phyloP scores from a whole-genome alignment of 2,329 filamentous ascomycete genomes.

The Karstenula rhodostoma region DNA sequence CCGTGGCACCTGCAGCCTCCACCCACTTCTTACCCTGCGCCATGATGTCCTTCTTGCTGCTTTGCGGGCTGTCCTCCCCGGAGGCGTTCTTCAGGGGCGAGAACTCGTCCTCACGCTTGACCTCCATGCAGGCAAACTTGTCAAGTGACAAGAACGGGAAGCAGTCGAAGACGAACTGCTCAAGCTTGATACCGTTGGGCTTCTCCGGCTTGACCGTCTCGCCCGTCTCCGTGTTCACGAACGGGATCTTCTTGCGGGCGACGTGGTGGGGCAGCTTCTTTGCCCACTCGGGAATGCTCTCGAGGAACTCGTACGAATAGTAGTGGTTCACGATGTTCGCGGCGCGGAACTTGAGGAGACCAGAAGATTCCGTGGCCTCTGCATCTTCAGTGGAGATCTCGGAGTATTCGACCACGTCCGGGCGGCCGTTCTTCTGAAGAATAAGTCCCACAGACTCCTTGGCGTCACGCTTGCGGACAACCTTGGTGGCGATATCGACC shows the following conservation, averaged over 20 bases:
- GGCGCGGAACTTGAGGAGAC: slow-evolving; percentile 91
- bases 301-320: slow-evolving; percentile 93
- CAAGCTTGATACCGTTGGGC: slow-evolving; percentile 97
- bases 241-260: slow-evolving; percentile 97
- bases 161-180: slow-evolving; percentile 99
- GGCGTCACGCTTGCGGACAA: slow-evolving; percentile 97
- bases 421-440: slow-evolving; percentile 91
- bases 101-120: slow-evolving; percentile 97
- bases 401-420: slow-evolving; percentile 97
- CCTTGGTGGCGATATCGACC: slow-evolving; percentile 97
- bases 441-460: slow-evolving; percentile 97
- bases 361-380: slow-evolving; percentile 81
- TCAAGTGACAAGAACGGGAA: slow-evolving; percentile 87
- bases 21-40: slow-evolving; percentile 88
- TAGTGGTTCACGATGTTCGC: slow-evolving; percentile 99
- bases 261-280: slow-evolving; percentile 93
- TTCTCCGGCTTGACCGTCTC: slow-evolving; percentile 88
- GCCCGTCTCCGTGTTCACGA: slow-evolving; percentile 77
- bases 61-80: slow-evolving; percentile 90
- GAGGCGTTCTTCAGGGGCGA: slow-evolving; percentile 92
- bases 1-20: slow-evolving; percentile 76
- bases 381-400: slow-evolving; percentile 92
- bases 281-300: slow-evolving; percentile 86
- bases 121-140: slow-evolving; percentile 95
- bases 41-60: slow-evolving; percentile 90